A percentile compares a stretch with the other conserved stretches of the same genome.
phyloP scores from a whole-genome alignment of 805 yeast genomes.

The Wickerhamiella cacticola region DNA sequence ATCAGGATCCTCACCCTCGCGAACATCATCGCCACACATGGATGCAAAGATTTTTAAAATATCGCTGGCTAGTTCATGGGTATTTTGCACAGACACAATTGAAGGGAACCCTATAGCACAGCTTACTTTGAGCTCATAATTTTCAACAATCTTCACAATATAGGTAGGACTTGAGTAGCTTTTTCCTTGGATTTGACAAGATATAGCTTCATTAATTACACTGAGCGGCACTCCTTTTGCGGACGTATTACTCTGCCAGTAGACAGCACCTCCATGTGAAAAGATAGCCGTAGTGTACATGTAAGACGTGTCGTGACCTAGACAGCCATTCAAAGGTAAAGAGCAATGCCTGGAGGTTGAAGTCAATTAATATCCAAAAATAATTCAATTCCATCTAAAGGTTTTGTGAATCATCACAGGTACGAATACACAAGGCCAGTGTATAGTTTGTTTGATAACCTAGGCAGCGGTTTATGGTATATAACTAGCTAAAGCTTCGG shows the following conservation, averaged over 20 bases:
- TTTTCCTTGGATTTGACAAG: slow-evolving; percentile 34
- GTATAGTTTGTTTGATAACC: too few species aligned
- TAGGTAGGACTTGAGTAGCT: slow-evolving; percentile 30
- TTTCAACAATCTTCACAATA: slow-evolving; percentile 36
- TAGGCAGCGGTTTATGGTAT: too few species aligned
- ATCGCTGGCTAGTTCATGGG: slow-evolving; percentile 27
- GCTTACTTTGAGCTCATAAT: slow-evolving; percentile 35
- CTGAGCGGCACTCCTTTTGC: slow-evolving; percentile 31
- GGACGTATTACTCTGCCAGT: slow-evolving; percentile 33
- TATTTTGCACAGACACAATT: slow-evolving; percentile 27
- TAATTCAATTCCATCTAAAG: too few species aligned
- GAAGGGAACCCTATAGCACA: slow-evolving; percentile 30
- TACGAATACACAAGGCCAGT: too few species aligned
- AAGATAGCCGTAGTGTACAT: slow-evolving; percentile 30
- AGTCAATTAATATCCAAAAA: too few species aligned
- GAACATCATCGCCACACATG: slow-evolving; percentile 21
- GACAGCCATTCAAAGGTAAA: background rate
- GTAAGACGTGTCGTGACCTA: background rate
- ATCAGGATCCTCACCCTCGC: slow-evolving; percentile 12
- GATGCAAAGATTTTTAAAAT: slow-evolving; percentile 27
- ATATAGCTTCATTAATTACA: slow-evolving; percentile 38
- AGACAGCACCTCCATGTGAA: slow-evolving; percentile 41
- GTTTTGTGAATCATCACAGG: too few species aligned
- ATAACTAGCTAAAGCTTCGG: too few species aligned
- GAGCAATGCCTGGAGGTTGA: background rate